Evolutionary conservation across 179 eudicot genomes (phyloP).

Genomic region (Gypsophila paniculata): DNA sequence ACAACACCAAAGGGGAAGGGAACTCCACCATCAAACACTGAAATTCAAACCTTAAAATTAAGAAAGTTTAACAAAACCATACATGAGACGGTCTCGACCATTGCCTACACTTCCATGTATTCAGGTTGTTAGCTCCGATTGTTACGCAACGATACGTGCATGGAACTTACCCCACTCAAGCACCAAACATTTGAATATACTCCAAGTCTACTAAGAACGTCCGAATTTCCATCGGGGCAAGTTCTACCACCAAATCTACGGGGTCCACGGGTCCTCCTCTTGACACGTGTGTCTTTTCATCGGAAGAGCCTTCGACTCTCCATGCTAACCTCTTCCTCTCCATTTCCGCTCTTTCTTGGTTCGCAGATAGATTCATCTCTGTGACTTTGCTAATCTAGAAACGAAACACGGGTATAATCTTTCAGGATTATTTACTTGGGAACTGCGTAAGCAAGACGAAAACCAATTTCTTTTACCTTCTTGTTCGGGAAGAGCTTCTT

Average conservation of each 20-base stretch:
- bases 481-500: constrained; percentile 66
- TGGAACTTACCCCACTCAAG: constrained; percentile 1
- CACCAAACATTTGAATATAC: constrained; percentile 38
- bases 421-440: not conserved
- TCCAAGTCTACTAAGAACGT: constrained; percentile 64
- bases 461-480: constrained; percentile 55
- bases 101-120: too few relatives aligned
- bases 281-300: constrained; percentile 26
- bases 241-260: constrained; percentile 53
- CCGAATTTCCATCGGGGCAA: constrained; percentile 94
- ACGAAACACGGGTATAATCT: not conserved
- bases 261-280: constrained; percentile 78
- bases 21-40: not conserved
- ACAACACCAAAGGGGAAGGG: too few relatives aligned
- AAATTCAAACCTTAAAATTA: too few relatives aligned
- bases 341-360: constrained; percentile 82
- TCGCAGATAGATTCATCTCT: constrained; percentile 81
- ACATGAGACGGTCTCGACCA: too few relatives aligned
- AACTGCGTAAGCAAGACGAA: not conserved
- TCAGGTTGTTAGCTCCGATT: not conserved
- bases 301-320: constrained; percentile 54
- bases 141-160: not conserved
- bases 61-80: too few relatives aligned
- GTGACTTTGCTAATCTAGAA: constrained; percentile 63
- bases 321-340: constrained; percentile 61